Evolutionary conservation across 148 eudicot species (phyloP), one percentile per base, ranked within the genome.

Genomic region (Persicaria maculosa): DNA sequence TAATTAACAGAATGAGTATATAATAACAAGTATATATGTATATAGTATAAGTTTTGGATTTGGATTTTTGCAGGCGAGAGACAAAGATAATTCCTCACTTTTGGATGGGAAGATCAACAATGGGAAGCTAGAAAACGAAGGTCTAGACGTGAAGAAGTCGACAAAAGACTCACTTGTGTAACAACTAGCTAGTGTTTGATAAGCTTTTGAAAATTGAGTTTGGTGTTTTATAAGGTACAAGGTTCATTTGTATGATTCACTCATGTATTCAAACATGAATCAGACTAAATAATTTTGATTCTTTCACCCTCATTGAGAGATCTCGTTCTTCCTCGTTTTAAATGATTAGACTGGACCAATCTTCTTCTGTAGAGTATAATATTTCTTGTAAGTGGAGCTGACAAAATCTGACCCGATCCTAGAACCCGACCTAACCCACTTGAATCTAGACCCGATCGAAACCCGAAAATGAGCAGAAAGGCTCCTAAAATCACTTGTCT

Each of bases 121-220:
- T n/a, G 70, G 70, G 70, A 46, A 40, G 70, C 70, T 36, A 10
- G 70, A 65, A 36, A 65, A 36, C 40, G 70, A 65, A 46, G 70
- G 46, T 65, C 15, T 62, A 36, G 68, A 62, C 15, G 43, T 19
- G 14, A 59, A 20, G 12, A 59, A 59, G 65, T 59, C 65, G 40
- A 59, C 65, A 22, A 59, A 59, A 22, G 65, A 59, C 65, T 59
- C 65, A 9, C 40, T 59, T 59, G 65, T 59, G 65, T 65, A 20
- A 57, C 62, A 20, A 7, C 0, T 57, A 16, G 40, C 0, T 57
- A 16, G 40, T 65, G 9, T 22, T 12, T 36, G 12, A 4, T 40
- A 4, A 59, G 70, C 5, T 43, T 43, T 65, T 40, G 4, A 11
- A 40, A 43, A 12, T 40, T n/a, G 70, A 14, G 45, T 65, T 36